These are phyloP conservation scores for Schoenoplectus tabernaemontani DNA, from an alignment of 202 grass and related monocot genomes.

Conservation along the genomic window DNA sequence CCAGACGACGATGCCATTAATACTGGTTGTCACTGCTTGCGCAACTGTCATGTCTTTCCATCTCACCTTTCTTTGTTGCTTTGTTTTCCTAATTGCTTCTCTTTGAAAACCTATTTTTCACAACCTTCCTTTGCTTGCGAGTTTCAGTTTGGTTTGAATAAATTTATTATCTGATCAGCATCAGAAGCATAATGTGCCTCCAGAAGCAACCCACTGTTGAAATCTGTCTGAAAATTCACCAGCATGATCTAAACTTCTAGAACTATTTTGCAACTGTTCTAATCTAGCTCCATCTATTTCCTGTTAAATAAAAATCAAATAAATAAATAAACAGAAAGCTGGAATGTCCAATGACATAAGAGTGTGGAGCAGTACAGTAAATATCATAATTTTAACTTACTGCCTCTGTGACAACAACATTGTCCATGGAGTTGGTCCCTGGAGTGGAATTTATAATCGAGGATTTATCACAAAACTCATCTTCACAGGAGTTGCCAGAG, in stretches of 20 bases:
- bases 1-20: not conserved
- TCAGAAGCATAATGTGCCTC: constrained; percentile 70
- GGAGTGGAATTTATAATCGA: constrained; percentile 67
- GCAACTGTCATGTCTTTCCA: constrained; percentile 3
- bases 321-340: not conserved
- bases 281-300: constrained; percentile 40
- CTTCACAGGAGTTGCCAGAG: constrained; percentile 84
- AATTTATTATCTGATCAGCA: not conserved
- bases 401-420: constrained; percentile 3
- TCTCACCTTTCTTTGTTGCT: not conserved
- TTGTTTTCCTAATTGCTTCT: not conserved
- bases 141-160: constrained; percentile 6
- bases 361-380: not conserved
- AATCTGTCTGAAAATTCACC: constrained; percentile 62
- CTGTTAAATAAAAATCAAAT: constrained; percentile 22
- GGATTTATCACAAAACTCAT: constrained; percentile 67
- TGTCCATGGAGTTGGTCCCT: constrained; percentile 20
- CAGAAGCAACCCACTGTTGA: constrained; percentile 60
- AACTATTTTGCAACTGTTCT: constrained; percentile 24
- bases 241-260: constrained; percentile 22
- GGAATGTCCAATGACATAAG: not conserved
- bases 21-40: not conserved
- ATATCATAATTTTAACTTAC: not conserved
- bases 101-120: not conserved
- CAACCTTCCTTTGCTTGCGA: not conserved